Percentiles rank a stretch among this genome's conserved stretches.
Conservation (phyloP, 2,329 filamentous ascomycete genomes). For the Penicillium sp. region DNA sequence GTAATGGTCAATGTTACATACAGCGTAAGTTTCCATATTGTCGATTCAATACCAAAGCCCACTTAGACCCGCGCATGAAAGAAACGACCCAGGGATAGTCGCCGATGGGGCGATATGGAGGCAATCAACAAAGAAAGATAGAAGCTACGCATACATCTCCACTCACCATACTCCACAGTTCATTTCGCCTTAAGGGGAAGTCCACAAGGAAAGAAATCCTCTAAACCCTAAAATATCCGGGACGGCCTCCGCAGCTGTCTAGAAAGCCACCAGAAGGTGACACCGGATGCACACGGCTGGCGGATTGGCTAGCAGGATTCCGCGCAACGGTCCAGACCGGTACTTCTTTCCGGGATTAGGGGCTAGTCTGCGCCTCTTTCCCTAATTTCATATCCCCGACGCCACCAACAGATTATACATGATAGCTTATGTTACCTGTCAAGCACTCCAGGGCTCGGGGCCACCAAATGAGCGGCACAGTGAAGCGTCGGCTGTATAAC, state of each 20-base stretch:
- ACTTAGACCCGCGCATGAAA: not conserved
- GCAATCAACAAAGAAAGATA: conserved; percentile 6
- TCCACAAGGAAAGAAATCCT: not conserved
- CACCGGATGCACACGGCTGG: not conserved
- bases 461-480: not conserved
- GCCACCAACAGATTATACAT: conserved; percentile 6
- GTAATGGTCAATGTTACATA: conserved; percentile 2
- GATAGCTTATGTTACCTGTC: conserved; percentile 5
- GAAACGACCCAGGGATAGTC: not conserved
- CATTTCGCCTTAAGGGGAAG: not conserved
- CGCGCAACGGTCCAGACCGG: conserved; percentile 14
- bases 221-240: conserved; percentile 7
- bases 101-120: not conserved
- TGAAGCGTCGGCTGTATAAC: conserved; percentile 1
- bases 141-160: not conserved
- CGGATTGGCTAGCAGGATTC: conserved; percentile 10
- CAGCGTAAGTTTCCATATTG: not conserved
- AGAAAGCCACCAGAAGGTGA: conserved; percentile 5
- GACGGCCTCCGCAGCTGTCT: conserved; percentile 8
- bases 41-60: conserved; percentile 2
- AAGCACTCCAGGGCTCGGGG: not conserved
- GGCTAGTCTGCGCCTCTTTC: conserved; percentile 7
- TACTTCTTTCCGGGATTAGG: conserved; percentile 4
- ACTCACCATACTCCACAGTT: conserved; percentile 8
- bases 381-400: conserved; percentile 7